A percentile compares a stretch with the other conserved stretches of the same genome.
These are phyloP conservation scores for Wickerhamomyces bovis DNA, from an alignment of 805 yeast genomes.

Conservation along the genomic window DNA sequence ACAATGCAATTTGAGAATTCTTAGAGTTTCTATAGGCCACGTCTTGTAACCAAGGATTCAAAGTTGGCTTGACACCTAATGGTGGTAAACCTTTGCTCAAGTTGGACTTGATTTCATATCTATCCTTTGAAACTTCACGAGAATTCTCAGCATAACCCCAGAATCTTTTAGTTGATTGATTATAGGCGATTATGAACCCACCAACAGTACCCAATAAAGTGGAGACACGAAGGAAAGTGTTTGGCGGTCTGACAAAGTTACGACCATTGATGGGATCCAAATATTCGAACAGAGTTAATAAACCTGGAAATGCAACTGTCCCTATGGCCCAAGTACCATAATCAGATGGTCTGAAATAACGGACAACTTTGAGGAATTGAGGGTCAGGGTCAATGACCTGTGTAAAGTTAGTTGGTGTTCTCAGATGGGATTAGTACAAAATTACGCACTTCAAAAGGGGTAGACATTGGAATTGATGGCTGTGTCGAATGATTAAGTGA, in stretches of 20 bases:
- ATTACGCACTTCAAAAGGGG: slow-evolving; percentile 12
- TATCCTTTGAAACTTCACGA: slow-evolving; percentile 64
- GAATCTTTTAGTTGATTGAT: slow-evolving; percentile 62
- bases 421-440: too few relatives aligned
- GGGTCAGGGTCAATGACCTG: slow-evolving; percentile 78
- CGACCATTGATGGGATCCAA: slow-evolving; percentile 43
- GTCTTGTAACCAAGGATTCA: slow-evolving; percentile 66
- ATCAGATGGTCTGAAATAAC: slow-evolving; percentile 67
- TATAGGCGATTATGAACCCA: slow-evolving; percentile 70
- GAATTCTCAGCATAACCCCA: slow-evolving; percentile 72
- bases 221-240: slow-evolving; percentile 52
- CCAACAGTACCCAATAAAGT: slow-evolving; percentile 59
- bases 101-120: slow-evolving; percentile 64
- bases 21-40: slow-evolving; percentile 75
- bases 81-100: slow-evolving; percentile 62
- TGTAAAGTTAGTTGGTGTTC: too few relatives aligned
- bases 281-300: slow-evolving; percentile 38
- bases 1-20: slow-evolving; percentile 53
- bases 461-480: neutral
- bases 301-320: slow-evolving; percentile 44
- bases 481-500: too few relatives aligned
- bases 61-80: slow-evolving; percentile 50
- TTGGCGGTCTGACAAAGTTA: slow-evolving; percentile 43
- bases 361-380: slow-evolving; percentile 61
- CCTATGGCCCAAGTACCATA: slow-evolving; percentile 43